Conservation (phyloP, 352 stramenopile genomes). For the Salisapilia sapeloensis region DNA sequence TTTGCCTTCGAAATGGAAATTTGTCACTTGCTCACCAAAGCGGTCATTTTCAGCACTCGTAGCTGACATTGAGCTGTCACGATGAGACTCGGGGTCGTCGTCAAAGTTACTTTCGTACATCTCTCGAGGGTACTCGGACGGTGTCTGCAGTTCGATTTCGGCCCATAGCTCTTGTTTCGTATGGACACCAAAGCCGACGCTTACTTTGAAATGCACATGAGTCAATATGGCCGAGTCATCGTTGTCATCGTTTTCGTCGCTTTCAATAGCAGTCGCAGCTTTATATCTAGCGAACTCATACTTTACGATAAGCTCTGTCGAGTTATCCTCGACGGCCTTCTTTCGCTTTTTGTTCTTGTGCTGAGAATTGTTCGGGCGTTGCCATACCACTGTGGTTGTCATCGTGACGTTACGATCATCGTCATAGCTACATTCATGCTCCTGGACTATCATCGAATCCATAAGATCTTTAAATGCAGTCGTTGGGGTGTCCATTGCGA, state of each 20-base stretch:
- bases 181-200: constrained; percentile 17
- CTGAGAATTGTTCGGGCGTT: constrained; percentile 9
- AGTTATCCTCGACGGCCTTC: constrained; percentile 2
- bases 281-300: too few relatives aligned
- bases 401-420: constrained; percentile 38
- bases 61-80: constrained; percentile 4
- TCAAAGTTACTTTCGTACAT: constrained; percentile 50
- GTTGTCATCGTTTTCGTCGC: constrained; percentile 4
- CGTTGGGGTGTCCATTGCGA: constrained; percentile 15
- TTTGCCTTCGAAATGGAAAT: constrained; percentile 38
- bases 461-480: constrained; percentile 26
- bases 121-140: constrained; percentile 38
- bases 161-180: constrained; percentile 10
- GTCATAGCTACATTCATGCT: constrained; percentile 49
- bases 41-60: constrained; percentile 6
- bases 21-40: constrained; percentile 32
- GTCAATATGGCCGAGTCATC: constrained; percentile 12
- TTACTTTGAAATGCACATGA: constrained; percentile 22
- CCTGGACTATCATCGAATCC: constrained; percentile 20
- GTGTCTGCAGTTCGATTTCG: constrained; percentile 27
- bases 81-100: constrained; percentile 10
- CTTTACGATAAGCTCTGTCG: too few relatives aligned
- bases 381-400: constrained; percentile 32
- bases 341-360: constrained; percentile 30
- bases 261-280: too few relatives aligned